These are phyloP conservation scores for Pseudogymnoascus sp. DNA, from an alignment of 2,329 filamentous ascomycete genomes.

Conservation along the genomic window DNA sequence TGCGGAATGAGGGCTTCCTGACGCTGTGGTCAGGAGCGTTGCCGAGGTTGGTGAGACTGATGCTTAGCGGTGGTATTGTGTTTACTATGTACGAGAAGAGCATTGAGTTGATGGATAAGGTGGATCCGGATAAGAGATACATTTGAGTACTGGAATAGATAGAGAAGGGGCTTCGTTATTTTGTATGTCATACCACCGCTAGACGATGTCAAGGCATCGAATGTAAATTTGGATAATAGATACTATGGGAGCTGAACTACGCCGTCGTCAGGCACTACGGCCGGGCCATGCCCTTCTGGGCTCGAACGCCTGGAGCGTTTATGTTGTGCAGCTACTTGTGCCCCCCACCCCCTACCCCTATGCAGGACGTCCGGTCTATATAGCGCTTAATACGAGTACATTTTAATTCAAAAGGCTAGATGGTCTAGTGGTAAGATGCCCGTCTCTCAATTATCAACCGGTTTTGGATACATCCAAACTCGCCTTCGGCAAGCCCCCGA, in stretches of 20 bases:
- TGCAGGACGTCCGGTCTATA: neutral
- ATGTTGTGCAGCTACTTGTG: neutral
- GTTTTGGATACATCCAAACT: neutral
- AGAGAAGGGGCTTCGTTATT: slow-evolving; percentile 20
- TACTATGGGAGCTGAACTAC: neutral
- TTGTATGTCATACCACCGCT: slow-evolving; percentile 6
- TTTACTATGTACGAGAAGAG: slow-evolving; percentile 99
- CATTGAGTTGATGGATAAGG: slow-evolving; percentile 73
- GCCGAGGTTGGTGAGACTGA: slow-evolving; percentile 74
- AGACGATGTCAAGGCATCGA: neutral
- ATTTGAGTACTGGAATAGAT: slow-evolving; percentile 44
- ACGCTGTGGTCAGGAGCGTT: slow-evolving; percentile 94
- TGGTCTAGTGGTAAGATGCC: slow-evolving; percentile 1
- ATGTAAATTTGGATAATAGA: neutral
- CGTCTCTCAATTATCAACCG: neutral
- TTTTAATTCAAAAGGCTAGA: neutral
- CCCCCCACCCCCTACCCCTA: neutral
- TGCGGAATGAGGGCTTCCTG: slow-evolving; percentile 79
- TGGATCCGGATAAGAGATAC: slow-evolving; percentile 81
- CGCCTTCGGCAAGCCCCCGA: neutral
- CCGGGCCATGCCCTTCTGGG: neutral
- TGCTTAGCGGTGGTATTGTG: slow-evolving; percentile 91
- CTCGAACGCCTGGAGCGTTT: neutral
- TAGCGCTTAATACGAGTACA: neutral
- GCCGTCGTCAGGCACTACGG: neutral